phyloP scores from a whole-genome alignment of 352 stramenopile genomes.

The Phytopythium delawarense region DNA sequence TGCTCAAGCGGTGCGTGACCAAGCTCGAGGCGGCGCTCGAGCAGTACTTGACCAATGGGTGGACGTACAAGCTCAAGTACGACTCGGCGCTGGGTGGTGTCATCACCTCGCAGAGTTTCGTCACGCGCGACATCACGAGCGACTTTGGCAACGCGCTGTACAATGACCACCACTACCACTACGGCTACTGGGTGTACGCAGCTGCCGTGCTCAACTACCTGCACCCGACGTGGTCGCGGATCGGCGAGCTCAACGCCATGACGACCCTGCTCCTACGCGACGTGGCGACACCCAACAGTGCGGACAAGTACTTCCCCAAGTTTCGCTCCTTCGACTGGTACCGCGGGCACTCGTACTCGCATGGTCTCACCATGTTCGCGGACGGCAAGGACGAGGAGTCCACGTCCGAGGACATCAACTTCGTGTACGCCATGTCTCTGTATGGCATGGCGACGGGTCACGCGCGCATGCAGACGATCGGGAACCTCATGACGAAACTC shows the following conservation, averaged over 20 bases:
- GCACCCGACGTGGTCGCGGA: constrained; percentile 50
- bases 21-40: constrained; percentile 55
- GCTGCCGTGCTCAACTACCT: constrained; percentile 65
- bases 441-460: constrained; percentile 41
- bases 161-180: constrained; percentile 80
- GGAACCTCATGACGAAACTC: constrained; percentile 55
- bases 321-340: constrained; percentile 72
- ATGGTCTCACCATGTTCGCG: constrained; percentile 45
- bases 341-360: constrained; percentile 68
- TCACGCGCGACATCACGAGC: constrained; percentile 40
- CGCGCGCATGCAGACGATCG: constrained; percentile 33
- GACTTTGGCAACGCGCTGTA: constrained; percentile 77
- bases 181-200: constrained; percentile 71
- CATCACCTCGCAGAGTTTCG: constrained; percentile 61
- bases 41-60: constrained; percentile 62
- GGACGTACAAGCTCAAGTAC: constrained; percentile 60
- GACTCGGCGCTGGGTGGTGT: constrained; percentile 55
- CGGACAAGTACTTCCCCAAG: constrained; percentile 57
- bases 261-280: constrained; percentile 43
- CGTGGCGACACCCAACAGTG: constrained; percentile 39
- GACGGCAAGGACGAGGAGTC: constrained; percentile 69
- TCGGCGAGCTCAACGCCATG: constrained; percentile 52
- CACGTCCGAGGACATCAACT: constrained; percentile 67
- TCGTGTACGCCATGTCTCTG: constrained; percentile 50
- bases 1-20: constrained; percentile 52